A percentile compares a stretch with the other conserved stretches of the same genome.
phyloP scores from a whole-genome alignment of 2,329 filamentous ascomycete species.

The Cladophialophora carrionii region DNA sequence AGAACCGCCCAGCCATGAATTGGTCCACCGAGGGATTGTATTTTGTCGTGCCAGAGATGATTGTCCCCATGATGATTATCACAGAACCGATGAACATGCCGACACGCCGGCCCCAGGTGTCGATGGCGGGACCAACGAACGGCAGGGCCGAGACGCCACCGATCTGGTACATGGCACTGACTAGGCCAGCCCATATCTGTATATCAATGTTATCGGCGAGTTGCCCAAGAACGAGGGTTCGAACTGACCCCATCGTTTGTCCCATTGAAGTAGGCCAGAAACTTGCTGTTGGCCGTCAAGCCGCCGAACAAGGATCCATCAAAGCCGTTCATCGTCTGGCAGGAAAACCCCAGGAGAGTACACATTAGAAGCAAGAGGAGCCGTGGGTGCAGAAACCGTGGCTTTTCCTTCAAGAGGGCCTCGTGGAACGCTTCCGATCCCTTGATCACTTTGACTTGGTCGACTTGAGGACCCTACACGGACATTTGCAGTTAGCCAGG shows the following conservation, averaged over 20 bases:
- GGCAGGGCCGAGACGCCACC: conserved; percentile 51
- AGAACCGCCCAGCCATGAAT: conserved; percentile 61
- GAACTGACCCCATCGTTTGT: conserved; percentile 42
- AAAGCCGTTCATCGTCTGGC: conserved; percentile 61
- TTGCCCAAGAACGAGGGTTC: background rate
- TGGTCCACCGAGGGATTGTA: conserved; percentile 47
- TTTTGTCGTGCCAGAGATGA: conserved; percentile 53
- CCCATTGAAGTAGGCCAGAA: conserved; percentile 50
- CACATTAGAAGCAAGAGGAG: conserved; percentile 30
- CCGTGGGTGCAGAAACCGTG: conserved; percentile 14
- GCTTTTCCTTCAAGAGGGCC: conserved; percentile 59
- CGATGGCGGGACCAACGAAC: conserved; percentile 52
- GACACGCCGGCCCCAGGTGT: conserved; percentile 56
- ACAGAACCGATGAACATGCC: conserved; percentile 61
- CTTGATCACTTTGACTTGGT: conserved; percentile 49
- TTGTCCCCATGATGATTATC: conserved; percentile 57
- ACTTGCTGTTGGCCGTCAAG: conserved; percentile 54
- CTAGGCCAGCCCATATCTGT: conserved; percentile 48
- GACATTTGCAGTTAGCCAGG: background rate
- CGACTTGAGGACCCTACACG: background rate
- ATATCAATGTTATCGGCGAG: background rate
- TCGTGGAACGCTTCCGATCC: conserved; percentile 60
- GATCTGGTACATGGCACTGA: conserved; percentile 55
- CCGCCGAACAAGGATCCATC: conserved; percentile 62
- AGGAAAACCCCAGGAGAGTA: conserved; percentile 46